phyloP scores from a whole-genome alignment of 176 grass and related monocot species.

The Hsuehochloa calcarea region DNA sequence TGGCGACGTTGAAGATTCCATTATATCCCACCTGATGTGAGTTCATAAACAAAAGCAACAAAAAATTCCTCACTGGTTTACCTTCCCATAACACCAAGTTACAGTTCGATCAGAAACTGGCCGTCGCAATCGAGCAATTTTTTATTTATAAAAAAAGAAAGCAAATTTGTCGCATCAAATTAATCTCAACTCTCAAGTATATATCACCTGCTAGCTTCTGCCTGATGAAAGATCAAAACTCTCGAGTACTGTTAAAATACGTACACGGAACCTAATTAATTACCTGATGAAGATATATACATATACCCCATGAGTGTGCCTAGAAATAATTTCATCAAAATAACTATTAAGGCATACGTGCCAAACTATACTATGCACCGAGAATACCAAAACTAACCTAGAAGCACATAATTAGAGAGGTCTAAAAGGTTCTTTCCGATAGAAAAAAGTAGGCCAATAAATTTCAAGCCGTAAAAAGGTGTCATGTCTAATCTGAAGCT shows the following conservation, averaged over 20 bases:
- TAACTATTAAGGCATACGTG: neutral
- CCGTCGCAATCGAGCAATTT: neutral
- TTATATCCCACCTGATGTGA: neutral
- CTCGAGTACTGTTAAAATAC: neutral
- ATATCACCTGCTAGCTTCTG: neutral
- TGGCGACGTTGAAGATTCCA: neutral
- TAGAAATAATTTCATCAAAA: neutral
- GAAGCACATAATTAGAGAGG: constrained; percentile 6
- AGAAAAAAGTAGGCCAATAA: neutral
- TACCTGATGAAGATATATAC: neutral
- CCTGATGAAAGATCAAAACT: neutral
- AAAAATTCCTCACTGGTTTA: neutral
- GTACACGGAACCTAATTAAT: neutral
- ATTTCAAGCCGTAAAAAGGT: constrained; percentile 28
- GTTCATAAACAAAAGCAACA: neutral
- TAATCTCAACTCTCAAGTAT: neutral
- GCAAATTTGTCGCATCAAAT: neutral
- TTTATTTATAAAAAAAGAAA: neutral
- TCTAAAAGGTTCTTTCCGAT: constrained; percentile 10
- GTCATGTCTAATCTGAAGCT: constrained; percentile 25
- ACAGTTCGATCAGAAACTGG: neutral
- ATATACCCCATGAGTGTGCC: neutral
- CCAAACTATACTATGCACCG: neutral
- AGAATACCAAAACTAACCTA: neutral
- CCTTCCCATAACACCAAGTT: neutral